Percentiles rank a stretch among this genome's conserved stretches.
Conservation (phyloP, 805 yeast species). For the Hanseniaspora taiwanica region DNA sequence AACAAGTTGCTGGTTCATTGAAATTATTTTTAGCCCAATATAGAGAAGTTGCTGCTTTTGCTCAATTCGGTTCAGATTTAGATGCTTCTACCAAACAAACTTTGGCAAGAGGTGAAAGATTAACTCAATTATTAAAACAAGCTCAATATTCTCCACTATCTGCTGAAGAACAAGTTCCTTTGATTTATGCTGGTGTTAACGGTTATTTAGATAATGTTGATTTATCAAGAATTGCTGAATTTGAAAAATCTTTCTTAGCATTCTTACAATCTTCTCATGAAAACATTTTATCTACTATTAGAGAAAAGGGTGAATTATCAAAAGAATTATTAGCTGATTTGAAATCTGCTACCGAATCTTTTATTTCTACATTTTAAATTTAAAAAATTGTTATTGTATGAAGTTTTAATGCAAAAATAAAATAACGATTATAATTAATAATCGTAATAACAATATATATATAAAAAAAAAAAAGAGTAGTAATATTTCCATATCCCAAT, state of each 20-base stretch:
- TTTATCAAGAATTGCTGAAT: conserved; percentile 74
- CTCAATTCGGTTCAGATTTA: conserved; percentile 99
- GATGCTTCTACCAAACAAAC: conserved; percentile 99
- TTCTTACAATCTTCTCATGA: conserved; percentile 84
- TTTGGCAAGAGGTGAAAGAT: conserved; percentile 98
- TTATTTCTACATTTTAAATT: conserved; percentile 73
- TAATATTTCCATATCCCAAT: conserved; percentile 1
- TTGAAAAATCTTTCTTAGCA: conserved; percentile 85
- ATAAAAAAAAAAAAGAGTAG: conserved; percentile 3
- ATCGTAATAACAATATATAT: conserved; percentile 1
- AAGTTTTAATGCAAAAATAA: no score
- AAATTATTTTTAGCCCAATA: conserved; percentile 99
- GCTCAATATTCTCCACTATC: conserved; percentile 93
- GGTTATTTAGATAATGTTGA: conserved; percentile 90
- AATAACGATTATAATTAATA: no score
- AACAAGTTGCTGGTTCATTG: conserved; percentile 99
- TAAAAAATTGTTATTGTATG: no score
- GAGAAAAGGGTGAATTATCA: conserved; percentile 80
- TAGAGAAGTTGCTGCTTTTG: conserved; percentile 99
- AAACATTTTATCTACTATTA: conserved; percentile 72
- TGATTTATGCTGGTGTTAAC: conserved; percentile 98
- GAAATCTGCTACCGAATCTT: conserved; percentile 84
- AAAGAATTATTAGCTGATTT: conserved; percentile 76
- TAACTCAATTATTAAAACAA: conserved; percentile 97
- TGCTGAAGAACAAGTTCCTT: conserved; percentile 98